A percentile compares a stretch with the other conserved stretches of the same genome.
phyloP scores from a whole-genome alignment of 768 basidiomycete genomes.

The Boletus pseudo-olivaceus region DNA sequence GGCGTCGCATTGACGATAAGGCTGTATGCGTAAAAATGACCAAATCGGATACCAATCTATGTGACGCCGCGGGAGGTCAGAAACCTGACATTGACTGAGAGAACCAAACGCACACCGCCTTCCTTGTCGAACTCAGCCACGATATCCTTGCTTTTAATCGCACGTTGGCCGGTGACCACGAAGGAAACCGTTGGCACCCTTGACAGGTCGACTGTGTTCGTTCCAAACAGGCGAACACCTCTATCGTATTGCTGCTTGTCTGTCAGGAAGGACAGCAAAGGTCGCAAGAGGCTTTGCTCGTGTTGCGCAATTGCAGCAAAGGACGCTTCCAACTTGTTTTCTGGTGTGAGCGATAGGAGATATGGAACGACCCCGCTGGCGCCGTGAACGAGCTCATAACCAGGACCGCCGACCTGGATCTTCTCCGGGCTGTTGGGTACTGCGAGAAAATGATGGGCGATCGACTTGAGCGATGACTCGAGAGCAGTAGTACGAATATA shows the following conservation, averaged over 20 bases:
- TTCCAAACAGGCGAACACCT: slow-evolving; percentile 69
- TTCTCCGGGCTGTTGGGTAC: slow-evolving; percentile 49
- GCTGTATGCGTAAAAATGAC: slow-evolving; percentile 76
- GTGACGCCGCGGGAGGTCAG: background rate
- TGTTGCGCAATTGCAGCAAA: slow-evolving; percentile 59
- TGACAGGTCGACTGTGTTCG: slow-evolving; percentile 38
- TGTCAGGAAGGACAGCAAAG: slow-evolving; percentile 54
- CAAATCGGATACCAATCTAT: slow-evolving; percentile 75
- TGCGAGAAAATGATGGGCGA: slow-evolving; percentile 70
- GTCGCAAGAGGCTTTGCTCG: slow-evolving; percentile 55
- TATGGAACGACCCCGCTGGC: slow-evolving; percentile 60
- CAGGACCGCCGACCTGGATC: slow-evolving; percentile 70
- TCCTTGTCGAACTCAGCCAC: slow-evolving; percentile 63
- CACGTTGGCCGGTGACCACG: slow-evolving; percentile 56
- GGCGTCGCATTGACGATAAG: slow-evolving; percentile 52
- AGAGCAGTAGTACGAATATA: slow-evolving; percentile 54
- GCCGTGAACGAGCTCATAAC: slow-evolving; percentile 67
- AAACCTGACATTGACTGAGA: background rate
- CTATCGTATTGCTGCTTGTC: slow-evolving; percentile 45
- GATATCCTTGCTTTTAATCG: slow-evolving; percentile 58
- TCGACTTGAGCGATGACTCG: slow-evolving; percentile 47
- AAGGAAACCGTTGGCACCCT: slow-evolving; percentile 72
- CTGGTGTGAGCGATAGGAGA: slow-evolving; percentile 55
- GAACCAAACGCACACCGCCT: slow-evolving; percentile 48
- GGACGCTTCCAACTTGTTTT: slow-evolving; percentile 43